Evolutionary conservation across 176 grass and related monocot genomes (phyloP), one percentile per base, ranked within the genome.

Genomic region (Aegilops longissima): DNA sequence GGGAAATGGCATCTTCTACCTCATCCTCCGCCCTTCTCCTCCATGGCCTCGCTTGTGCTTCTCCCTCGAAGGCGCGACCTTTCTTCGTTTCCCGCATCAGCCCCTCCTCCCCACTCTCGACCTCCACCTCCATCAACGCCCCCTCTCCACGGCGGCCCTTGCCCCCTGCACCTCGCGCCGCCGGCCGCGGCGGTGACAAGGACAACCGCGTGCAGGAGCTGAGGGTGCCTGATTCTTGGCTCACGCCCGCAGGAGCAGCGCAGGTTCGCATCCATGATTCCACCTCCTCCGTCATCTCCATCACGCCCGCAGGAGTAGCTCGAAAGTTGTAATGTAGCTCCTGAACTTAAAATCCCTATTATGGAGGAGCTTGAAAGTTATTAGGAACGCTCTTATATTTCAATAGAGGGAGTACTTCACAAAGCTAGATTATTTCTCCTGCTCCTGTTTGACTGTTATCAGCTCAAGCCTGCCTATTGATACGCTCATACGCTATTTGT

Each of bases 161-260:
- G 27, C 12, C 33, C 33, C 44, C 1, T 61, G 27, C 73, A 9
- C 56, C 73, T 66, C 44, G 70, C 12, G 87, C 87, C 8, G 70
- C 68, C 17, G 80, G 61, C 40, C 4, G 33, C 33, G 58, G 18
- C 29, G 73, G 59, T 25, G 67, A 80, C 76, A 58, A 25, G 64
- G 74, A 74, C 82, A 88, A 83, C 69, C 89, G 58, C 65, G 91
- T 98, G 44, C 49, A 92, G 79, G 95, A 98, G 87, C 85, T 95
- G 69, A 93, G 87, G 82, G 91, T 95, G 17, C 93, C 95, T 44
- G 21, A 58, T 77, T 83, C 78, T 76, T 97, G 95, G 95, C 84
- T 92, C 33, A 83, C 71, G 8, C 85, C 89, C 33, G 85, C 77
- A 18, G 90, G 82, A 74, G 95, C 93, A 47, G 51, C 80, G 12